Base-by-base conservation (phyloP, 1,284 basidiomycete genomes). In the Apiotrichum mycotoxinovorans region DNA sequence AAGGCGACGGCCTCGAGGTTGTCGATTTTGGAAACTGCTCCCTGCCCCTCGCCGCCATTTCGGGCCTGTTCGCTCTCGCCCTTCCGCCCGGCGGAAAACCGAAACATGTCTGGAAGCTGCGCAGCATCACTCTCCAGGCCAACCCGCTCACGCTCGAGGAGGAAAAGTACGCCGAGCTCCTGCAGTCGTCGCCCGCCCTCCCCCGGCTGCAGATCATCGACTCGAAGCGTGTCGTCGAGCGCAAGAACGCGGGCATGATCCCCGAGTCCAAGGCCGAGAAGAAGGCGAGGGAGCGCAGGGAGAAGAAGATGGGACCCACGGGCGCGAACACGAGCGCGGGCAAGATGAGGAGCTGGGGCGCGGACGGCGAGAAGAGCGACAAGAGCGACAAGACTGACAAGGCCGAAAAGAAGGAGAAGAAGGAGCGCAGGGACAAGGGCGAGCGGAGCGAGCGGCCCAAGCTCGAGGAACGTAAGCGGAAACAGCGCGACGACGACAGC, bases 121-220 rank as follows among this genome's bases (percentile, higher is more conserved):
- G 74, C 42, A 69, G 66, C 15, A 50, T 76, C 17, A 70, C 72
- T 2, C 66, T 76, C 2, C 67, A 66, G 40, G 67, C 69, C 4
- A 76, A 76, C 56, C 74, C 74, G 12, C 56, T 74, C 18, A 51
- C 63, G 2, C 56, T 63, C 26, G 64, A 69, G 26, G 56, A 67
- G 47, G 64, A 69, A 1, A 59, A 66, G 23, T 76, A 76, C 52
- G 57, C 63, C 3, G 67, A 64, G 20, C 57, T 62, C 8, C 56
- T 75, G 27, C 70, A 70, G 55, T 60, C 52, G 9, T 66, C 66
- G 2, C n/a, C 51, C 5, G 61, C 57, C 22, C 41, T 74, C 34
- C 72, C 72, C 9, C 69, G 68, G n/a, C 49, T 76, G 35, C 72
- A 74, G 58, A 76, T 76, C 48, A 66, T 76, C 48, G 74, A 76